A percentile compares a stretch with the other conserved stretches of the same genome.
These are phyloP conservation scores for Parmelia sp. DNA, from an alignment of 495 filamentous ascomycete genomes.

Conservation along the genomic window DNA sequence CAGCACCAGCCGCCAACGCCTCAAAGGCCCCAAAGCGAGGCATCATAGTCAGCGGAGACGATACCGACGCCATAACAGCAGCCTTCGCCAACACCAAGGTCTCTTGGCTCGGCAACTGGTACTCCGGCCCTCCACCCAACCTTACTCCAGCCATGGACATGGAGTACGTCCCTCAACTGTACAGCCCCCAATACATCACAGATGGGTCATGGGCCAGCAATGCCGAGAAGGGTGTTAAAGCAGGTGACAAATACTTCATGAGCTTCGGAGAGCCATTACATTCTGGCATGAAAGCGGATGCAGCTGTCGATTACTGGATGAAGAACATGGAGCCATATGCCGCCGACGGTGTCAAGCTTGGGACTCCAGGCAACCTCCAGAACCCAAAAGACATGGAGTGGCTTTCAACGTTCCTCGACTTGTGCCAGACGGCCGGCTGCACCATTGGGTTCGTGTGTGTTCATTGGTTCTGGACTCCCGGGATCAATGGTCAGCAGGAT, in stretches of 20 bases:
- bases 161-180: conserved; percentile 20
- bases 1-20: neutral
- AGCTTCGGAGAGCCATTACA: conserved; percentile 20
- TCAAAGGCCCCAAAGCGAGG: conserved; percentile 20
- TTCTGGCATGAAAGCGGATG: conserved; percentile 7
- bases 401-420: conserved; percentile 19
- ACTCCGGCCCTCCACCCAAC: conserved; percentile 20
- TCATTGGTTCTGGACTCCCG: conserved; percentile 21
- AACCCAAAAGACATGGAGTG: conserved; percentile 14
- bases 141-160: conserved; percentile 7
- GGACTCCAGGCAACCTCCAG: conserved; percentile 20
- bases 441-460: conserved; percentile 21
- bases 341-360: conserved; percentile 19
- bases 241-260: conserved; percentile 21
- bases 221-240: conserved; percentile 15
- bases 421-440: conserved; percentile 19
- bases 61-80: neutral
- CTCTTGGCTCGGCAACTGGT: conserved; percentile 24
- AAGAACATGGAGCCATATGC: conserved; percentile 22
- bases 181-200: conserved; percentile 15
- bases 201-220: conserved; percentile 20
- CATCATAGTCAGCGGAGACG: conserved; percentile 18
- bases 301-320: conserved; percentile 17
- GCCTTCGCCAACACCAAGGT: conserved; percentile 22
- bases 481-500: conserved; percentile 1